Percentiles rank a stretch among this genome's conserved stretches.
Conservation (phyloP, 305 asterid genomes). For the Fraxinus platypoda region DNA sequence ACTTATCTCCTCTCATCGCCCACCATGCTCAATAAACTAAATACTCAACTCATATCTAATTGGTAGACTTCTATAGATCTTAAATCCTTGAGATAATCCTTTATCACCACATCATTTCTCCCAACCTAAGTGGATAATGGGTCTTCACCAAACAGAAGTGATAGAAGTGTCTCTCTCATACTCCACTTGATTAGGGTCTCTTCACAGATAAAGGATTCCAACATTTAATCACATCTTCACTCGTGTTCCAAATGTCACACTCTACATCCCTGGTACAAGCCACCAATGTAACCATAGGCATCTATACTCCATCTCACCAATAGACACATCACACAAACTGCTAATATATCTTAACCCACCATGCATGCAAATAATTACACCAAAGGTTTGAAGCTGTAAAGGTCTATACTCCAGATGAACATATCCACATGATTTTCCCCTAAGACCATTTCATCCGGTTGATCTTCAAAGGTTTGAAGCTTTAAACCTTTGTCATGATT, state of each 20-base stretch:
- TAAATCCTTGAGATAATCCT: not conserved
- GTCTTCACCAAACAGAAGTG: not conserved
- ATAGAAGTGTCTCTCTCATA: not conserved
- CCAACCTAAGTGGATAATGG: not conserved
- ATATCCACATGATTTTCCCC: not conserved
- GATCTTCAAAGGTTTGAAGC: not conserved
- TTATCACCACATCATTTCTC: not conserved
- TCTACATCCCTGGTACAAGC: too few species aligned
- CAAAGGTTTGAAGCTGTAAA: too few species aligned
- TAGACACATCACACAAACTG: too few species aligned
- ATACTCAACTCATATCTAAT: not conserved
- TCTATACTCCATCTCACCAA: too few species aligned
- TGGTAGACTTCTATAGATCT: not conserved
- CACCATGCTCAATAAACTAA: not conserved
- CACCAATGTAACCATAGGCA: too few species aligned
- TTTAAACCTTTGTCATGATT: not conserved
- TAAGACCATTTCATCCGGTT: not conserved
- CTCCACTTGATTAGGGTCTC: not conserved
- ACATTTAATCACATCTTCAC: too few species aligned
- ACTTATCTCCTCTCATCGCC: not conserved
- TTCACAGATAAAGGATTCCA: not conserved
- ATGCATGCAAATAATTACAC: too few species aligned
- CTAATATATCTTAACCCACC: not conserved
- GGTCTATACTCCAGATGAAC: not conserved
- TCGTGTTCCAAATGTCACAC: too few species aligned